Percentiles rank a stretch among this genome's conserved stretches.
Conservation (phyloP, 768 basidiomycete genomes). For the Fomitopsis serialis region DNA sequence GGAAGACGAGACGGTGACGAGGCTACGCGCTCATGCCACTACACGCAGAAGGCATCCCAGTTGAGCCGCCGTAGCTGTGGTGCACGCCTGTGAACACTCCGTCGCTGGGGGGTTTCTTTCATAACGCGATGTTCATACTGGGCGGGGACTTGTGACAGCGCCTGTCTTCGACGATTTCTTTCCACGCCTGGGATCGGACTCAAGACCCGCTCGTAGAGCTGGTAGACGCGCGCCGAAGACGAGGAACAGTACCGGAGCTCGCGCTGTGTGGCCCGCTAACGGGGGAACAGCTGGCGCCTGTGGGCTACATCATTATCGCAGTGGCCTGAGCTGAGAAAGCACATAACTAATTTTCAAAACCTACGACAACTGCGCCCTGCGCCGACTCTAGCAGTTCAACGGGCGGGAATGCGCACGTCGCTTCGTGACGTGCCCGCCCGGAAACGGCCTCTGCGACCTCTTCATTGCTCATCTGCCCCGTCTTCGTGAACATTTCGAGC, state of each 20-base stretch:
- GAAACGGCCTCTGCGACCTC: conserved; percentile 41
- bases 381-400: conserved; percentile 57
- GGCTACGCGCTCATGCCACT: conserved; percentile 6
- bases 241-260: conserved; percentile 29
- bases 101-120: background rate
- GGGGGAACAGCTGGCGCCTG: conserved; percentile 13
- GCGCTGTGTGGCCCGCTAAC: conserved; percentile 21
- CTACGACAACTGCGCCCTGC: conserved; percentile 26
- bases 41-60: conserved; percentile 4
- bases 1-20: conserved; percentile 11
- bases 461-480: conserved; percentile 14
- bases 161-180: background rate
- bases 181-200: conserved; percentile 1
- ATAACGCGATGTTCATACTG: background rate
- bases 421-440: conserved; percentile 72
- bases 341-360: conserved; percentile 15
- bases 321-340: background rate
- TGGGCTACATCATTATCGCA: conserved; percentile 9
- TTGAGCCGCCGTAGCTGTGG: conserved; percentile 62
- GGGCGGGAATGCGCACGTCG: conserved; percentile 70
- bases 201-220: conserved; percentile 42
- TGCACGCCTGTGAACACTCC: conserved; percentile 29
- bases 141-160: background rate
- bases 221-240: conserved; percentile 32
- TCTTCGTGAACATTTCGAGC: conserved; percentile 12